Percentiles rank a stretch among this genome's conserved stretches.
Conservation (phyloP, 306 rosid species). For the Medicago ruthenica region DNA sequence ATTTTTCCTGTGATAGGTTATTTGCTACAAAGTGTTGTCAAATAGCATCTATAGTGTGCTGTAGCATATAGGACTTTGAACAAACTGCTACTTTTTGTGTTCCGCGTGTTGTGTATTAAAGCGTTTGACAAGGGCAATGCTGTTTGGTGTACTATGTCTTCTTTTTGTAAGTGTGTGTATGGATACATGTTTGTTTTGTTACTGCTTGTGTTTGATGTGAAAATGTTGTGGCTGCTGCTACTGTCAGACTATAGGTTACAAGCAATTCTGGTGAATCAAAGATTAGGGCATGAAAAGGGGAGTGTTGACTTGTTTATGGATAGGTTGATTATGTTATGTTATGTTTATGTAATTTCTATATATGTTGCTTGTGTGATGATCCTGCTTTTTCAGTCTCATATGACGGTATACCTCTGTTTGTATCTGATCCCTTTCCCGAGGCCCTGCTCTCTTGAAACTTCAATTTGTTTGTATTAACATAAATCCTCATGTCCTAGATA, state of each 20-base stretch:
- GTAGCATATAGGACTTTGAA: neutral
- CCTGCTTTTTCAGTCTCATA: neutral
- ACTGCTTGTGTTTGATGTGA: neutral
- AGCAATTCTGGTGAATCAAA: conserved; percentile 7
- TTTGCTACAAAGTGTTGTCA: neutral
- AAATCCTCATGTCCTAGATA: too few species aligned
- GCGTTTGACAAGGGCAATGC: neutral
- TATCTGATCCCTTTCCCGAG: too few species aligned
- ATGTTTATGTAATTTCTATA: conserved; percentile 2
- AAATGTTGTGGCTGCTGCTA: neutral
- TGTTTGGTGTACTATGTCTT: conserved; percentile 2
- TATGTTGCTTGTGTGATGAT: conserved; percentile 6
- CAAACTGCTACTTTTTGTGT: neutral
- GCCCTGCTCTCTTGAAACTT: too few species aligned
- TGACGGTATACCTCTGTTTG: neutral
- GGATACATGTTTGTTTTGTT: neutral
- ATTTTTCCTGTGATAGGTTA: neutral
- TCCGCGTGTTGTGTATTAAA: neutral
- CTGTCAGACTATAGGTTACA: neutral
- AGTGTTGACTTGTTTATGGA: conserved; percentile 15
- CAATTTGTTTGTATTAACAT: too few species aligned
- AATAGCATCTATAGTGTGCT: neutral
- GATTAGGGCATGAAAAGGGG: neutral
- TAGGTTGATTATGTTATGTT: conserved; percentile 19
- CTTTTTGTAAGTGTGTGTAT: neutral